Evolutionary conservation across 441 rosid species (phyloP).

Genomic region (Biscutella auriculata): DNA sequence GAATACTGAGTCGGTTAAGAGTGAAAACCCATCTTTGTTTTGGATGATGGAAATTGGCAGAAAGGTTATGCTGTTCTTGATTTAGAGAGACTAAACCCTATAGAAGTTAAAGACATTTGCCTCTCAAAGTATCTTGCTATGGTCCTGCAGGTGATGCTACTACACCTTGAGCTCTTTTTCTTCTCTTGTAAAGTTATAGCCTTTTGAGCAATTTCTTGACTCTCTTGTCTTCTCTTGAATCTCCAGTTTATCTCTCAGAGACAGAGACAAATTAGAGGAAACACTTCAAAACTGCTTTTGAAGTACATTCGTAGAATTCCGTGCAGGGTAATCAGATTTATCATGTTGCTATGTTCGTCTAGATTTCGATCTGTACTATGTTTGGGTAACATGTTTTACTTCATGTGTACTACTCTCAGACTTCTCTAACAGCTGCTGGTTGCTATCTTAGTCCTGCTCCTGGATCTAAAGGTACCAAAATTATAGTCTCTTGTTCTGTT

Average conservation of each 20-base stretch:
- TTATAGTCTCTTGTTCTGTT: constrained; percentile 69
- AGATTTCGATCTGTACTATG: not conserved
- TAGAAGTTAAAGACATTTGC: constrained; percentile 44
- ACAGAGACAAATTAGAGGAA: constrained; percentile 72
- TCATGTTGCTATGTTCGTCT: not conserved
- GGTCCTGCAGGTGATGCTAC: constrained; percentile 61
- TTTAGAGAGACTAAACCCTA: constrained; percentile 49
- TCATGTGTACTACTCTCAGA: constrained; percentile 40
- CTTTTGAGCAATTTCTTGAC: constrained; percentile 19
- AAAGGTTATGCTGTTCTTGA: constrained; percentile 70
- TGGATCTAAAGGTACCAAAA: constrained; percentile 68
- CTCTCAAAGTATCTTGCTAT: constrained; percentile 54
- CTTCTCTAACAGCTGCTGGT: constrained; percentile 85
- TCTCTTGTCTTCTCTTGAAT: constrained; percentile 14
- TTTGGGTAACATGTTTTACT: not conserved
- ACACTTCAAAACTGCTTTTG: constrained; percentile 60
- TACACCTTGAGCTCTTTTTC: constrained; percentile 7
- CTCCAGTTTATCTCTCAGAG: constrained; percentile 79
- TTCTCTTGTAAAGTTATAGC: not conserved
- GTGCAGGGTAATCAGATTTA: constrained; percentile 59
- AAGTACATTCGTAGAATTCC: constrained; percentile 51
- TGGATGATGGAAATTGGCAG: constrained; percentile 29
- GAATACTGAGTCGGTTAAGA: not conserved
- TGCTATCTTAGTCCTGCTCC: constrained; percentile 90
- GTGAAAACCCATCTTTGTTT: not conserved